phyloP scores from a whole-genome alignment of 164 flowering plant species.

The Tetracentron sinense region DNA sequence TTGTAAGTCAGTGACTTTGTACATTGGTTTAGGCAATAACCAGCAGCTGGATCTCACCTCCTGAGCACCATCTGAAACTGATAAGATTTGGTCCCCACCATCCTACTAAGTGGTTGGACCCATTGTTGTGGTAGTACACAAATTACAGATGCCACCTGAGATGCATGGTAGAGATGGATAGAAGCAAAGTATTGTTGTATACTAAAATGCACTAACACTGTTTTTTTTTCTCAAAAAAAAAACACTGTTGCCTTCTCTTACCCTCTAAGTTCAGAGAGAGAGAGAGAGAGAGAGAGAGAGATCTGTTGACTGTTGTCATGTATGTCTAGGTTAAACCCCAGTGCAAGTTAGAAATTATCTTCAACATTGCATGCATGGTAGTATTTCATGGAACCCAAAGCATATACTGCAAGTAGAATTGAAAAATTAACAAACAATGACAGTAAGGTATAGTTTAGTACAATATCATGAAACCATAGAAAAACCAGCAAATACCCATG shows the following conservation, averaged over 20 bases:
- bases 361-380: constrained; percentile 1
- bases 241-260: too few relatives aligned
- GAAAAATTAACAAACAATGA: neutral
- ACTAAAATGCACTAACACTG: too few relatives aligned
- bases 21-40: constrained; percentile 46
- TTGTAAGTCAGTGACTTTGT: constrained; percentile 67
- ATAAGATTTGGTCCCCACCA: constrained; percentile 44
- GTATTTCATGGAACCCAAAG: neutral
- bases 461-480: constrained; percentile 4
- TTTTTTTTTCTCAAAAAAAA: too few relatives aligned
- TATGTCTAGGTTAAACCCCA: too few relatives aligned
- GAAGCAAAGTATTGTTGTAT: too few relatives aligned
- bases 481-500: constrained; percentile 30
- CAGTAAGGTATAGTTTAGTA: neutral
- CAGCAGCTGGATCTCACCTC: constrained; percentile 56
- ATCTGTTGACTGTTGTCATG: constrained; percentile 5
- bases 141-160: constrained; percentile 24
- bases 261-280: constrained; percentile 24
- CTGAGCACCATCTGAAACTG: constrained; percentile 64
- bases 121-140: constrained; percentile 9
- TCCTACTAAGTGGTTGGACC: constrained; percentile 13
- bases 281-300: constrained; percentile 12
- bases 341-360: constrained; percentile 3
- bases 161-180: too few relatives aligned
- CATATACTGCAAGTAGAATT: neutral